phyloP scores from a whole-genome alignment of 2,329 filamentous ascomycete genomes.

The Ceratocystis eucalypticola region DNA sequence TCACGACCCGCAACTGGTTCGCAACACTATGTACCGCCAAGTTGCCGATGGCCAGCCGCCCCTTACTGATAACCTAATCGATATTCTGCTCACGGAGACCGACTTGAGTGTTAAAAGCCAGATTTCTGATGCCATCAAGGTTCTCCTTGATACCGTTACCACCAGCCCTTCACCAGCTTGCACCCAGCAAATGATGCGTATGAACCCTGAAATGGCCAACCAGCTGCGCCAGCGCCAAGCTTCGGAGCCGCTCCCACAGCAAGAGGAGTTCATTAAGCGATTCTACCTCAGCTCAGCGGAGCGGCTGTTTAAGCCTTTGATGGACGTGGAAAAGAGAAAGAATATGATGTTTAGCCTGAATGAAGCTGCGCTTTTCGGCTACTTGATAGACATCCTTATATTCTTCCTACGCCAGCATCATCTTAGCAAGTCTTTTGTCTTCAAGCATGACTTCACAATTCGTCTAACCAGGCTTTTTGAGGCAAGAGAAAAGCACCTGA shows the following conservation, averaged over 20 bases:
- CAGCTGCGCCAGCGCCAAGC: slow-evolving; percentile 32
- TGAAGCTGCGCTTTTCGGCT: slow-evolving; percentile 79
- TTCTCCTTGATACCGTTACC: slow-evolving; percentile 58
- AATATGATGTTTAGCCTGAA: slow-evolving; percentile 64
- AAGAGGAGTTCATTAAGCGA: slow-evolving; percentile 70
- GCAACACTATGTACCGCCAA: slow-evolving; percentile 82
- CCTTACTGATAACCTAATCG: slow-evolving; percentile 83
- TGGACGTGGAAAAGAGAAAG: slow-evolving; percentile 57
- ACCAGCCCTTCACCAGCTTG: slow-evolving; percentile 26
- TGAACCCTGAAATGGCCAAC: slow-evolving; percentile 17
- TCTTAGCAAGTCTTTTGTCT: slow-evolving; percentile 76
- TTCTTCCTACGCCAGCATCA: slow-evolving; percentile 90
- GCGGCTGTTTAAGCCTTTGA: slow-evolving; percentile 74
- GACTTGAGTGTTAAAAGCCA: slow-evolving; percentile 93
- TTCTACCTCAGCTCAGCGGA: slow-evolving; percentile 84
- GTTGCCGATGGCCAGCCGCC: slow-evolving; percentile 75
- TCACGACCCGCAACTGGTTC: slow-evolving; percentile 88
- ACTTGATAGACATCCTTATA: slow-evolving; percentile 82
- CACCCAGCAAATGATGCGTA: slow-evolving; percentile 23
- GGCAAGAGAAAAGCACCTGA: slow-evolving; percentile 81
- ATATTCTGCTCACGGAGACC: slow-evolving; percentile 77
- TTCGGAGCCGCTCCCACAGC: slow-evolving; percentile 51
- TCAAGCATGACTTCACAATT: slow-evolving; percentile 62
- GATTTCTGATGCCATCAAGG: slow-evolving; percentile 87
- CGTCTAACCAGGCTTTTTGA: slow-evolving; percentile 70